These are phyloP conservation scores for Lichtheimia hyalospora DNA, from an alignment of 371 early-diverging fungal species.

Conservation along the genomic window DNA sequence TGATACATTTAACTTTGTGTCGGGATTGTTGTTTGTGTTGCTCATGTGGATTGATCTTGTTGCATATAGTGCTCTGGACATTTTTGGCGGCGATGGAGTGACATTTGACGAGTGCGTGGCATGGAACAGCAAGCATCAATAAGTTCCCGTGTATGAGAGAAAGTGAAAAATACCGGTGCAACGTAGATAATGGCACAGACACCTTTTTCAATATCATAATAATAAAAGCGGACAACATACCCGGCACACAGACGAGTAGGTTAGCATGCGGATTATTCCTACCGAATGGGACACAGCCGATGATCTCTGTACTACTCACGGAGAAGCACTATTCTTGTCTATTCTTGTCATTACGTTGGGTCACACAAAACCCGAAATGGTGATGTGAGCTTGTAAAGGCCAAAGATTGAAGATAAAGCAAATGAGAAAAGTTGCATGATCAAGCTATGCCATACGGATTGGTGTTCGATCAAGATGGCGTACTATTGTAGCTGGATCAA, in stretches of 20 bases:
- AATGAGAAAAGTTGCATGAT: too few relatives aligned
- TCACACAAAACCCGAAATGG: not conserved
- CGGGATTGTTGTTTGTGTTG: not conserved
- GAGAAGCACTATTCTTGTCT: constrained; percentile 4
- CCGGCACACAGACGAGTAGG: not conserved
- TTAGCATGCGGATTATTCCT: not conserved
- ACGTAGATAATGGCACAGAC: not conserved
- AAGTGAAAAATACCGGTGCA: not conserved
- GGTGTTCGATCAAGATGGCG: too few relatives aligned
- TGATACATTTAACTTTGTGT: not conserved
- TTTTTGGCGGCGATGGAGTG: constrained; percentile 92
- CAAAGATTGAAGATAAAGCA: not conserved
- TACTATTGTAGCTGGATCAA: too few relatives aligned
- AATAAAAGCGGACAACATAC: not conserved
- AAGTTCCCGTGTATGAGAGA: not conserved
- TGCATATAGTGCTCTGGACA: constrained; percentile 82
- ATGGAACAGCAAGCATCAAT: constrained; percentile 59
- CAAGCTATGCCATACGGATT: too few relatives aligned
- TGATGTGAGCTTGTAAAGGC: not conserved
- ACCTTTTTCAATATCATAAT: too few relatives aligned
- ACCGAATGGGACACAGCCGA: not conserved
- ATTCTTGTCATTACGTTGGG: not conserved
- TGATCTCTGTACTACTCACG: constrained; percentile 11
- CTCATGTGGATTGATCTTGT: constrained; percentile 1
- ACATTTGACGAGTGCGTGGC: constrained; percentile 80